Conservation (phyloP, 768 basidiomycete genomes). For the Xerocomellus dryophilus region DNA sequence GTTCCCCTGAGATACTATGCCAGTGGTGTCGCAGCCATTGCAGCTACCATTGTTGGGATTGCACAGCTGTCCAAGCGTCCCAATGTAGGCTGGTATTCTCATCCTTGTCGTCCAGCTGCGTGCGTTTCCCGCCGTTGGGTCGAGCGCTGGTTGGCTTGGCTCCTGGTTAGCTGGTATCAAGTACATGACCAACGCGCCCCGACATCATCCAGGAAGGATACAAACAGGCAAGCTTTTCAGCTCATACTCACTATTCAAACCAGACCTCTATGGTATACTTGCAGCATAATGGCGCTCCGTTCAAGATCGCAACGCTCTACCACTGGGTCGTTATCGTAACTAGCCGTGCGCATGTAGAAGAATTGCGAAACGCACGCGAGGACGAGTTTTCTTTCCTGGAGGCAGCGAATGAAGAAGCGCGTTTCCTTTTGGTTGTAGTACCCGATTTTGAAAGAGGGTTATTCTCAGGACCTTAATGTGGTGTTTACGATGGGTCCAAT, state of each 20-base stretch:
- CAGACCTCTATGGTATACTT: neutral
- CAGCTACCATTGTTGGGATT: neutral
- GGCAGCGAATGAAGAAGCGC: slow-evolving; percentile 23
- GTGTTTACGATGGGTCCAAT: too few relatives aligned
- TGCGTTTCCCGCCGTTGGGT: slow-evolving; percentile 30
- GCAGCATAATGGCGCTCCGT: slow-evolving; percentile 28
- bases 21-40: neutral
- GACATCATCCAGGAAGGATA: too few relatives aligned
- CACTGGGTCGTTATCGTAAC: slow-evolving; percentile 40
- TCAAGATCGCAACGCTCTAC: slow-evolving; percentile 28
- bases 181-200: slow-evolving; percentile 2
- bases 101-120: slow-evolving; percentile 14
- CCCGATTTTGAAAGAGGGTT: too few relatives aligned
- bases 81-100: neutral
- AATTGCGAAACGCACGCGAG: slow-evolving; percentile 38
- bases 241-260: neutral
- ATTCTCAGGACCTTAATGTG: too few relatives aligned
- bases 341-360: slow-evolving; percentile 33
- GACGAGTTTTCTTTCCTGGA: slow-evolving; percentile 35
- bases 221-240: too few relatives aligned
- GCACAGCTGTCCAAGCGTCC: neutral
- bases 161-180: slow-evolving; percentile 26
- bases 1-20: neutral
- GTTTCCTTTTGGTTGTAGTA: too few relatives aligned
- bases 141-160: slow-evolving; percentile 16